Base-by-base conservation (phyloP, 768 basidiomycete species). In the Leccinum subtestaceum region DNA sequence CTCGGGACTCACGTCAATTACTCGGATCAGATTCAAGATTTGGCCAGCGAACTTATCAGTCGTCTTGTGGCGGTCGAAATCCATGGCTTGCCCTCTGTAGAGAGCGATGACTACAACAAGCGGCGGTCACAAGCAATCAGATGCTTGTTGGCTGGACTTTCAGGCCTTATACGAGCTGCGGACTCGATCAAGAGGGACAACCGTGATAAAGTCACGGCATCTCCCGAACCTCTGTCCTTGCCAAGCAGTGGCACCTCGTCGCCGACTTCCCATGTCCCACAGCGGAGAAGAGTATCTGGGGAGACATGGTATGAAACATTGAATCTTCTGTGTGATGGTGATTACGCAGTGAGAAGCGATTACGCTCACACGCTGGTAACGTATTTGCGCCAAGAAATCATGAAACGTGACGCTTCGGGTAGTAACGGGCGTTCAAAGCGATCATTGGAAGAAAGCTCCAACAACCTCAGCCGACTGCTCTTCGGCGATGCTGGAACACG, bases 1-100 rank as follows among this genome's bases (percentile, higher is more conserved):
- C 78, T 98, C 11, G 93, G 93, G 36, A 86, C 89, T 11, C 94
- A 96, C 67, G 86, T 96, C 55, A 95, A 97, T 76, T 98, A 98
- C 69, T 89, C 93, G 40, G 95, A 97, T 72, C 95, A 98, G 74
- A 93, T 95, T 52, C 92, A 93, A 67, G 95, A 97, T 68, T 84
- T 97, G 47, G 85, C 92, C 2, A 87, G 85, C 56, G 95, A 95
- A 71, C 75, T 95, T 48, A 84, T 93, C 45, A 82, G 81, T 60
- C 85, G 93, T 17, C 80, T 97, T 15, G 78, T 86, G 4, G 76
- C 84, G 3, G 74, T 95, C 25, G 89, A 95, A 65, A 76, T 82
- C 3, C 87, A 85, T 64, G 87, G 87, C 7, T 68, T 83, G 3
- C 65, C 79, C 1, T 76, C 76, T 9, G 74, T 74, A 15, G 75